Percentiles rank a stretch among this genome's conserved stretches.
These are phyloP conservation scores for Tephrocybe sp. DNA, from an alignment of 768 basidiomycete species.

Conservation along the genomic window DNA sequence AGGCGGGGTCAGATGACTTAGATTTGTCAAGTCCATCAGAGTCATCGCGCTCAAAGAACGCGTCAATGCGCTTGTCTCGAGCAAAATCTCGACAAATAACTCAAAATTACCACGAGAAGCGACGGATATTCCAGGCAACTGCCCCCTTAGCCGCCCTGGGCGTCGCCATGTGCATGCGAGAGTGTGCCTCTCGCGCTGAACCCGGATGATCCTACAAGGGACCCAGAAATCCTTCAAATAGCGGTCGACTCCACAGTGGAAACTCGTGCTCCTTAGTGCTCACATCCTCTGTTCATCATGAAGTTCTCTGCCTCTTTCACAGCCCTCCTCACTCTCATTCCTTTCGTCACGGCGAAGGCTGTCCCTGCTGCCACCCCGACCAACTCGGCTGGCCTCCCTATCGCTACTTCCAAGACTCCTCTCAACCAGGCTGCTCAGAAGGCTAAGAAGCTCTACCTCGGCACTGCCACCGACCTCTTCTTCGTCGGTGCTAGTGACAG, in stretches of 20 bases:
- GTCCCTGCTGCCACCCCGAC: neutral
- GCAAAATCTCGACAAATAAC: too few relatives aligned
- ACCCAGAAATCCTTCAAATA: conserved; percentile 1
- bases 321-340: conserved; percentile 20
- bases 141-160: neutral
- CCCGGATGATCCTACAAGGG: neutral
- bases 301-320: conserved; percentile 22
- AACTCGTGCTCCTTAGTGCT: neutral
- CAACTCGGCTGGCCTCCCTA: neutral
- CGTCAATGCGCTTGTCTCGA: too few relatives aligned
- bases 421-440: conserved; percentile 45
- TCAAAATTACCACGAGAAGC: too few relatives aligned
- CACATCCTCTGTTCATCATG: conserved; percentile 8
- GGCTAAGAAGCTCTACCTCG: conserved; percentile 46
- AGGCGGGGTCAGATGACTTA: too few relatives aligned
- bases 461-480: conserved; percentile 39
- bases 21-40: too few relatives aligned
- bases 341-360: conserved; percentile 20
- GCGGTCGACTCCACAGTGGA: neutral
- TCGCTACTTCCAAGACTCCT: neutral
- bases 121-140: too few relatives aligned
- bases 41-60: too few relatives aligned
- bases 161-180: neutral
- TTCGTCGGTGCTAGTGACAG: conserved; percentile 19
- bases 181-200: neutral